Conservation (phyloP, 148 eudicot genomes). For the Euryodendron excelsum region DNA sequence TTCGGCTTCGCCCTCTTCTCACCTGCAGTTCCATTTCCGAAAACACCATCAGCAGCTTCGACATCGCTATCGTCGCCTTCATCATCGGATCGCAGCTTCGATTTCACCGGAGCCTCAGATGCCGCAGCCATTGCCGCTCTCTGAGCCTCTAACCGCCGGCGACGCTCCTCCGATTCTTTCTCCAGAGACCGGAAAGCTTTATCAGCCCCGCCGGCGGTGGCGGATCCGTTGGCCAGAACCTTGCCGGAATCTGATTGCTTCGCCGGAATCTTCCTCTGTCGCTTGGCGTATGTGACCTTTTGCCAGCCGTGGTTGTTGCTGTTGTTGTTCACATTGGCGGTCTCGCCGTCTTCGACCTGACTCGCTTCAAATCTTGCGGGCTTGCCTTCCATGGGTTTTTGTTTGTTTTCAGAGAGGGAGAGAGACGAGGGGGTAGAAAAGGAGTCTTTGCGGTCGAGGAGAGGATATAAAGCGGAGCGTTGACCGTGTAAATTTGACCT, state of each 20-base stretch:
- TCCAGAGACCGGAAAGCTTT: conserved; percentile 56
- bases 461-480: background rate
- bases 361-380: conserved; percentile 12
- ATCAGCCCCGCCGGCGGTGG: conserved; percentile 23
- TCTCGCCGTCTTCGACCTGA: conserved; percentile 25
- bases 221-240: conserved; percentile 19
- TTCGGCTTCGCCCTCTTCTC: conserved; percentile 52
- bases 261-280: conserved; percentile 31
- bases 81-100: conserved; percentile 43
- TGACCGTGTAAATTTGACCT: background rate
- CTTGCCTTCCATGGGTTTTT: conserved; percentile 44
- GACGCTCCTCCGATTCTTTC: conserved; percentile 63
- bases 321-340: conserved; percentile 14
- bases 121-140: conserved; percentile 20
- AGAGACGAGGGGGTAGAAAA: background rate
- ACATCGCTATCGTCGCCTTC: conserved; percentile 39
- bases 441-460: background rate
- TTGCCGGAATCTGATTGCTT: conserved; percentile 27
- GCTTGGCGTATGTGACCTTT: conserved; percentile 50
- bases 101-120: conserved; percentile 28
- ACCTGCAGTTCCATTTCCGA: conserved; percentile 28
- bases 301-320: conserved; percentile 50
- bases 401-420: too few species aligned
- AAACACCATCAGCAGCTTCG: conserved; percentile 25
- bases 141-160: conserved; percentile 53